Conservation (phyloP, 2,329 filamentous ascomycete species). For the Bipolaris bicolor region DNA sequence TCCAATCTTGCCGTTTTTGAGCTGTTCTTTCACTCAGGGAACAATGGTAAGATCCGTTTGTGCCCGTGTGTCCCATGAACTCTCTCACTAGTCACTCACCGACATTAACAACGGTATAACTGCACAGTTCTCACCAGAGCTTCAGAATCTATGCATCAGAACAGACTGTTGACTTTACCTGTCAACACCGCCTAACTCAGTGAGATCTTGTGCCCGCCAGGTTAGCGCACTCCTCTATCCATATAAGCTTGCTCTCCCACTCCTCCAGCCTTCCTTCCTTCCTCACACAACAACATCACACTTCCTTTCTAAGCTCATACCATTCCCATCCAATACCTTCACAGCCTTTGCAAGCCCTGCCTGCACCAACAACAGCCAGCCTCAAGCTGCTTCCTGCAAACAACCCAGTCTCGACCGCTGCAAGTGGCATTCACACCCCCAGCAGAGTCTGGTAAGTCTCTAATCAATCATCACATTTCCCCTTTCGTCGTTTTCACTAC, state of each 20-base stretch:
- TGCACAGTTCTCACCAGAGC: neutral
- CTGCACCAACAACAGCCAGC: slow-evolving; percentile 18
- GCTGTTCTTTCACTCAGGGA: neutral
- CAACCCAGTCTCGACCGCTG: slow-evolving; percentile 25
- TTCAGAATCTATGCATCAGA: neutral
- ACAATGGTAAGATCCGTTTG: too few relatives aligned
- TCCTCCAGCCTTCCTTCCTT: slow-evolving; percentile 18
- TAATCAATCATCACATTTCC: neutral
- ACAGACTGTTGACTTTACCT: slow-evolving; percentile 15
- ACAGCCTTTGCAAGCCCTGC: neutral
- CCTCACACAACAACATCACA: slow-evolving; percentile 21
- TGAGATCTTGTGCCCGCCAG: slow-evolving; percentile 2
- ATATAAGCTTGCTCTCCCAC: slow-evolving; percentile 25
- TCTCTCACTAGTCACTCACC: slow-evolving; percentile 7
- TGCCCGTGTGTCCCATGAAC: neutral
- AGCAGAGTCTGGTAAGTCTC: slow-evolving; percentile 24
- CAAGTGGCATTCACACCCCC: slow-evolving; percentile 20
- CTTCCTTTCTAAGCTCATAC: slow-evolving; percentile 6
- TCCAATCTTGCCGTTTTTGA: neutral
- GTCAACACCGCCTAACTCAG: neutral
- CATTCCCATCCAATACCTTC: neutral
- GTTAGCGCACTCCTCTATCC: neutral
- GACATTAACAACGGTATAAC: neutral
- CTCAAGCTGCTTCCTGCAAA: slow-evolving; percentile 21
- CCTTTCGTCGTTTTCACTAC: slow-evolving; percentile 4